phyloP scores from a whole-genome alignment of 225 moss, liverwort and hornwort genomes.

The Pleurozium schreberi region DNA sequence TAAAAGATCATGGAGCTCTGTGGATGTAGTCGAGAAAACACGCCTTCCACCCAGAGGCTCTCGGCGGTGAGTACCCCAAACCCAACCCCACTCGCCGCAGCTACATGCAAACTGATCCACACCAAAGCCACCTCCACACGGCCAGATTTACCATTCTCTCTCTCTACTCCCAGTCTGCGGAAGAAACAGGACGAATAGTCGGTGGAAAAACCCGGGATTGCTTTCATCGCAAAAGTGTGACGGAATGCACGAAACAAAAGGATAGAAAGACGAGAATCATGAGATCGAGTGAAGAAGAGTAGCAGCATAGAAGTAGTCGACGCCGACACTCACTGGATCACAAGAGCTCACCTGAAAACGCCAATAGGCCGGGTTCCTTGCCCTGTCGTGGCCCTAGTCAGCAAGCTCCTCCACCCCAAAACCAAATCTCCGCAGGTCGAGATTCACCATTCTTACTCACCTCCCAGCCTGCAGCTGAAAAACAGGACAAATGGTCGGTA shows the following conservation, averaged over 20 bases:
- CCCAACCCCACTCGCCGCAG: background rate
- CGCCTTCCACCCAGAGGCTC: background rate
- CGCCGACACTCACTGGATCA: background rate
- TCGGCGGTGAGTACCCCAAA: background rate
- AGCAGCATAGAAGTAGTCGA: background rate
- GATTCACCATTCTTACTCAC: background rate
- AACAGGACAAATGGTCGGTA: background rate
- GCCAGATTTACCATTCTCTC: no score
- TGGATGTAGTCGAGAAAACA: background rate
- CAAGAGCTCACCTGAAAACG: background rate
- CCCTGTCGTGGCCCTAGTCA: background rate
- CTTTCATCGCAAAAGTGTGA: background rate
- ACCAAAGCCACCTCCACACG: no score
- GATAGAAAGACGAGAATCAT: no score
- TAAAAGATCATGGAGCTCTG: no score
- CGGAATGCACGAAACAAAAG: background rate
- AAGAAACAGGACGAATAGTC: no score
- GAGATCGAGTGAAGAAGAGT: no score
- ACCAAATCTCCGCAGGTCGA: background rate
- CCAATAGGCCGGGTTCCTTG: no score
- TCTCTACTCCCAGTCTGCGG: no score
- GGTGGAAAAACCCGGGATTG: no score
- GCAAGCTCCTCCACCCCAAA: background rate
- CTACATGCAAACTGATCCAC: no score
- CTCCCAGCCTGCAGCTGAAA: background rate